Evolutionary conservation across 2,329 filamentous ascomycete species (phyloP), one percentile per base, ranked within the genome.

Genomic region (Colletotrichum plurivorum): DNA sequence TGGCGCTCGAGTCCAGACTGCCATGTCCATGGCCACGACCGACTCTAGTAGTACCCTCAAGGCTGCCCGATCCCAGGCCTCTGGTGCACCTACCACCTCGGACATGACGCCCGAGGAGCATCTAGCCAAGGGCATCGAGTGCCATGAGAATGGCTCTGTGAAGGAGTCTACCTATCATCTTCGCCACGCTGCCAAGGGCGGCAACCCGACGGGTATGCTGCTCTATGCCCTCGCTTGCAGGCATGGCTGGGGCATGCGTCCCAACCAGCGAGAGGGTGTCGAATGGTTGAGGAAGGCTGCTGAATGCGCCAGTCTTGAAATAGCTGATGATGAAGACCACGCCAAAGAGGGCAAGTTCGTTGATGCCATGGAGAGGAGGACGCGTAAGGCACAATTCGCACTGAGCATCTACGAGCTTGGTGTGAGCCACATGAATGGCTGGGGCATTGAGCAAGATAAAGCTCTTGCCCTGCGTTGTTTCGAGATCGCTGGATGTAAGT

Each of bases 101-200:
- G 93, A 94, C 39, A 90, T 94, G 76, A 92, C 93, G 3, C 87
- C 94, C 0, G 95, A 98, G 73, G 93, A 98, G 69, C 95, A 99
- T 78, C 89, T 98, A 53, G 88, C 92, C 31, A 96, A 95, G 81
- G 96, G 94, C 9, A 96, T 99, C 66, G 91, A 94, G 71, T 92
- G 94, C 69, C 96, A 99, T 76, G 94, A 97, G 78, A 90, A 91
- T 54, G 95, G 95, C 18, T 92, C 93, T 12, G 84, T 97, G 36
- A 94, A 95, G 71, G 95, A 98, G 80, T 98, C 95, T 0, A 98
- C 96, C 0, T 99, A 98, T 77, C 96, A 99, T 78, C 87, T 99
- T 52, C 92, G 96, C 41, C 89, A 97, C 69, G 96, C 96, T 4
- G 95, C 96, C 1, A 90, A 91, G 74, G 91, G 93, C 65, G 93